Conservation (phyloP, 208 protist genomes). For the Trypanosoma cruzi region DNA sequence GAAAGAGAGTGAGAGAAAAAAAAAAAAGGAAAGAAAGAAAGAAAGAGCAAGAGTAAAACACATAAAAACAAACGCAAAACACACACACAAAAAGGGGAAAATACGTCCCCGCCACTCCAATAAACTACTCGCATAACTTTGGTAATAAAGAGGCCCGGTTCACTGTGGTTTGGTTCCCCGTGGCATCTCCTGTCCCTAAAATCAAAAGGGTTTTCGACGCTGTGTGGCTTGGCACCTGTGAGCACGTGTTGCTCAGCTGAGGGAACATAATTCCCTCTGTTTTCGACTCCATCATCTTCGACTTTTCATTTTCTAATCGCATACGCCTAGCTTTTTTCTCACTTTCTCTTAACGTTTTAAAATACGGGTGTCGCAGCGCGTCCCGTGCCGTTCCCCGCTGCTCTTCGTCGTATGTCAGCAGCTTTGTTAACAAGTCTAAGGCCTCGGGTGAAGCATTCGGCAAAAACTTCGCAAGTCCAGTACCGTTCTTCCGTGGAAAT, state of each 20-base stretch:
- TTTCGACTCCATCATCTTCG: constrained; percentile 7
- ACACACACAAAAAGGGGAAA: constrained; percentile 13
- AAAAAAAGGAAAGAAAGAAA: too few relatives aligned
- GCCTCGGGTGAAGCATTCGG: constrained; percentile 67
- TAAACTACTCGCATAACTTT: constrained; percentile 15
- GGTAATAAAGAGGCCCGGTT: neutral
- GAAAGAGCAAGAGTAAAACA: neutral
- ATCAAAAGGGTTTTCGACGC: constrained; percentile 5
- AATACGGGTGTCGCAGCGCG: constrained; percentile 90
- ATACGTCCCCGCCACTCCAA: constrained; percentile 1
- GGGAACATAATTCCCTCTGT: constrained; percentile 13
- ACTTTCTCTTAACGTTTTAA: constrained; percentile 68
- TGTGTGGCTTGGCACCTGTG: neutral
- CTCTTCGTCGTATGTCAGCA: constrained; percentile 91
- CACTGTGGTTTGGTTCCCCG: neutral
- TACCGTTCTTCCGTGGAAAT: constrained; percentile 70
- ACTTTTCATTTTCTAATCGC: constrained; percentile 7
- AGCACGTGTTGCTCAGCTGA: neutral
- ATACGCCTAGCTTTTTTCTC: constrained; percentile 26
- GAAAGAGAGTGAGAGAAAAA: too few relatives aligned
- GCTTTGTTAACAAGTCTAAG: constrained; percentile 84
- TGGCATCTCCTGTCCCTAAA: constrained; percentile 8
- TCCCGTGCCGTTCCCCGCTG: constrained; percentile 91
- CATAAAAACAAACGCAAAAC: constrained; percentile 1
- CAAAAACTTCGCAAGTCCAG: constrained; percentile 61